Evolutionary conservation across 352 stramenopile species (phyloP), one percentile per base, ranked within the genome.

Genomic region (Phytopythium aichiense): DNA sequence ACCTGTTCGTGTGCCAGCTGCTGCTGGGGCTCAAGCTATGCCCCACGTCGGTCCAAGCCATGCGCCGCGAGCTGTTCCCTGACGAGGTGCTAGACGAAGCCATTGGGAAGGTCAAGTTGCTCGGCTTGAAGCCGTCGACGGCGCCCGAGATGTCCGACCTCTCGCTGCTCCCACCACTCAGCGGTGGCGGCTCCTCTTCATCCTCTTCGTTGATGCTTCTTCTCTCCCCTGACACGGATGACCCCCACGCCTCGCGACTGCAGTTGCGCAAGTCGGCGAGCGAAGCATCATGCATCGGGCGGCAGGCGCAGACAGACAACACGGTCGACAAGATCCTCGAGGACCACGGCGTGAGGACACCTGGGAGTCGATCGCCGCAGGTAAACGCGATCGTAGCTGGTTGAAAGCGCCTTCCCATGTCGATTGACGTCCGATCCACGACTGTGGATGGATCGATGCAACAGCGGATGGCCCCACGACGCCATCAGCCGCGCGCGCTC

Each of bases 1-100:
- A 88, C 59, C 64, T 92, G 2, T 89, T 92, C 48, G 76, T 92
- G 15, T 81, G 79, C n/a, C 74, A 91, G 54, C 61, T 92, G 8
- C 56, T 92, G 48, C 73, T 92, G 6, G 84, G 84, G 0, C 69
- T 92, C 15, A 85, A 88, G 42, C 70, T 92, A 53, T 87, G 68
- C 8, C 70, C 81, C 0, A 73, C 85, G 15, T 87, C 81, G 0
- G 77, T 92, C n/a, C 84, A 88, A 38, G 76, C 66, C 53, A 90
- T 84, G 77, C 72, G 84, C 13, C 58, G 74, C 4, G 76, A 92
- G 50, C 83, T 78, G 38, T 92, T 92, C 46, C 84, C 84, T 3
- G 84, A 92, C n/a, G 84, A 92, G 51, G 64, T 89, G 22, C 62
- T 90, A 20, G 84, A 92, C 42, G 81, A 91, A 43, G 42, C 66